phyloP scores from a whole-genome alignment of 2,329 filamentous ascomycete genomes.

The Colletotrichum gloeosporioides region DNA sequence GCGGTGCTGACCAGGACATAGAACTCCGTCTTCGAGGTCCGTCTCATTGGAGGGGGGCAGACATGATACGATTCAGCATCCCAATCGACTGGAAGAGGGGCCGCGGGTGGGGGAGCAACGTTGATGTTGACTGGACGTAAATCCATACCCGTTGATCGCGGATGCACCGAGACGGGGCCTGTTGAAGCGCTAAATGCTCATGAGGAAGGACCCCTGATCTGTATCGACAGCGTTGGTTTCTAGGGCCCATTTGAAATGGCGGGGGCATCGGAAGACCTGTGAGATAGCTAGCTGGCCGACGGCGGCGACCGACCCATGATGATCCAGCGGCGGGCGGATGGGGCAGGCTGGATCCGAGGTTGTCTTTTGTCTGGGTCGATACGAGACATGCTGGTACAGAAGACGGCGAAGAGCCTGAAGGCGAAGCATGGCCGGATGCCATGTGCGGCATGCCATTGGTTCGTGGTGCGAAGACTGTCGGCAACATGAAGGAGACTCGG shows the following conservation, averaged over 20 bases:
- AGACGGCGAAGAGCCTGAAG: background rate
- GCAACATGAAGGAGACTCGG: background rate
- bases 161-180: slow-evolving; percentile 21
- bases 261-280: background rate
- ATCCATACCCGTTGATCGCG: slow-evolving; percentile 12
- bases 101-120: background rate
- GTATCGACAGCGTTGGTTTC: slow-evolving; percentile 8
- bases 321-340: background rate
- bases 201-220: slow-evolving; percentile 20
- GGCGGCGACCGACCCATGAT: background rate
- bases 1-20: background rate
- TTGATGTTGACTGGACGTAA: background rate
- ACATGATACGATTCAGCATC: slow-evolving; percentile 20
- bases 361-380: background rate
- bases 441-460: background rate
- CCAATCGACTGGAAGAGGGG: slow-evolving; percentile 16
- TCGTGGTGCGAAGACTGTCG: background rate
- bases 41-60: background rate
- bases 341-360: background rate
- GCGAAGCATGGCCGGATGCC: background rate
- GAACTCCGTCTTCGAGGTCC: background rate
- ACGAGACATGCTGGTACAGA: background rate
- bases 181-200: slow-evolving; percentile 14
- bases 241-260: background rate
- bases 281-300: slow-evolving; percentile 1